phyloP scores from a whole-genome alignment of 169 alveolate species.

The Eimeria sp. region DNA sequence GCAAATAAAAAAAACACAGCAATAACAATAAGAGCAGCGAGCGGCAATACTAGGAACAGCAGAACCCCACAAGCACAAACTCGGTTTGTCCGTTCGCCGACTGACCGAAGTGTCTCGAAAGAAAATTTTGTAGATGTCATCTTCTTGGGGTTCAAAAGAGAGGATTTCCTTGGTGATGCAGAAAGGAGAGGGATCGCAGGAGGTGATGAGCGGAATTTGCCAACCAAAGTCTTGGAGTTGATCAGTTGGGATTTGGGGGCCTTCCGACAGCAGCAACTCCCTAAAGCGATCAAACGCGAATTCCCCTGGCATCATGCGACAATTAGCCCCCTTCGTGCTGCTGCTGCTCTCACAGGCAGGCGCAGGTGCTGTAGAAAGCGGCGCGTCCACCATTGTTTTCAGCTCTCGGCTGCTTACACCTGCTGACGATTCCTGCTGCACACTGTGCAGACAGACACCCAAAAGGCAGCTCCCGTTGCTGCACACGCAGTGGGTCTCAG shows the following conservation, averaged over 20 bases:
- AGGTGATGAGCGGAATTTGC: slow-evolving; percentile 13
- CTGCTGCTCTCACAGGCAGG: not conserved
- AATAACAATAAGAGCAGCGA: no score
- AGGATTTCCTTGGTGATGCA: slow-evolving; percentile 54
- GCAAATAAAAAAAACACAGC: no score
- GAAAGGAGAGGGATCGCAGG: slow-evolving; percentile 15
- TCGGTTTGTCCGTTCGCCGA: not conserved
- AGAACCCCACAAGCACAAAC: no score
- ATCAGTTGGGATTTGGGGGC: not conserved
- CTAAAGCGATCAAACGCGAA: not conserved
- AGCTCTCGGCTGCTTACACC: not conserved
- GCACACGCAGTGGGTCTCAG: not conserved
- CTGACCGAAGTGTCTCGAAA: slow-evolving; percentile 70
- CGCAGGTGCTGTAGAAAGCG: no score
- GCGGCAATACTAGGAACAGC: no score
- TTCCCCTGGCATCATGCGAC: not conserved
- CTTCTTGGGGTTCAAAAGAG: slow-evolving; percentile 13
- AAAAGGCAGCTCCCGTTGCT: not conserved
- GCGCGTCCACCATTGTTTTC: no score
- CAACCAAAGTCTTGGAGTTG: slow-evolving; percentile 69
- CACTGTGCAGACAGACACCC: not conserved
- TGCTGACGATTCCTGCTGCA: not conserved
- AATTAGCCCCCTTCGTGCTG: not conserved
- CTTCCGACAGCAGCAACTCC: not conserved
- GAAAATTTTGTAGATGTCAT: slow-evolving; percentile 40